Conservation (phyloP, 2,329 filamentous ascomycete species). For the Spiromastix sp. region DNA sequence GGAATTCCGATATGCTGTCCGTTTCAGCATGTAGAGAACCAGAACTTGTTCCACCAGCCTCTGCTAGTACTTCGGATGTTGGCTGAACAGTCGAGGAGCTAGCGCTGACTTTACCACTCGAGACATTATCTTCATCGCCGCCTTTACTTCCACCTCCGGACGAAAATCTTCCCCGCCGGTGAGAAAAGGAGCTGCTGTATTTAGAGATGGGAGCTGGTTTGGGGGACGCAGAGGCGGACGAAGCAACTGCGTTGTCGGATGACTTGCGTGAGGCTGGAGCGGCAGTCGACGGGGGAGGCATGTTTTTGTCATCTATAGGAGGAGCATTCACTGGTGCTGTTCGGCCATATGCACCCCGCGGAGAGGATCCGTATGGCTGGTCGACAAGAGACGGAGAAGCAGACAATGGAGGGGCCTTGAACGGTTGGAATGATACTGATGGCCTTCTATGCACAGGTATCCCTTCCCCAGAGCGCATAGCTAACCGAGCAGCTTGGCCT, state of each 20-base stretch:
- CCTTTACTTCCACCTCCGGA: slow-evolving; percentile 56
- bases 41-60: slow-evolving; percentile 51
- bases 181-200: slow-evolving; percentile 90
- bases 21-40: slow-evolving; percentile 69
- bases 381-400: slow-evolving; percentile 60
- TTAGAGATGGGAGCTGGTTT: slow-evolving; percentile 66
- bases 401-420: slow-evolving; percentile 92
- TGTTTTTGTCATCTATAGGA: slow-evolving; percentile 29
- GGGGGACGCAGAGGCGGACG: slow-evolving; percentile 64
- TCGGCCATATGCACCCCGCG: slow-evolving; percentile 38
- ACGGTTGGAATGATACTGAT: slow-evolving; percentile 86
- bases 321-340: slow-evolving; percentile 26
- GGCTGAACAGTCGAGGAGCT: slow-evolving; percentile 49
- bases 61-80: slow-evolving; percentile 69
- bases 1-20: slow-evolving; percentile 85
- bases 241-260: slow-evolving; percentile 49
- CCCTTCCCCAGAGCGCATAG: slow-evolving; percentile 40
- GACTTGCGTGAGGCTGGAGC: slow-evolving; percentile 27
- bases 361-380: slow-evolving; percentile 41
- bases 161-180: slow-evolving; percentile 68
- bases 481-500: slow-evolving; percentile 39
- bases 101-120: slow-evolving; percentile 49
- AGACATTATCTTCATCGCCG: slow-evolving; percentile 42
- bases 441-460: slow-evolving; percentile 53
- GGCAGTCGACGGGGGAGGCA: slow-evolving; percentile 28